phyloP scores from a whole-genome alignment of 2,329 filamentous ascomycete genomes.

The Alternaria panax region DNA sequence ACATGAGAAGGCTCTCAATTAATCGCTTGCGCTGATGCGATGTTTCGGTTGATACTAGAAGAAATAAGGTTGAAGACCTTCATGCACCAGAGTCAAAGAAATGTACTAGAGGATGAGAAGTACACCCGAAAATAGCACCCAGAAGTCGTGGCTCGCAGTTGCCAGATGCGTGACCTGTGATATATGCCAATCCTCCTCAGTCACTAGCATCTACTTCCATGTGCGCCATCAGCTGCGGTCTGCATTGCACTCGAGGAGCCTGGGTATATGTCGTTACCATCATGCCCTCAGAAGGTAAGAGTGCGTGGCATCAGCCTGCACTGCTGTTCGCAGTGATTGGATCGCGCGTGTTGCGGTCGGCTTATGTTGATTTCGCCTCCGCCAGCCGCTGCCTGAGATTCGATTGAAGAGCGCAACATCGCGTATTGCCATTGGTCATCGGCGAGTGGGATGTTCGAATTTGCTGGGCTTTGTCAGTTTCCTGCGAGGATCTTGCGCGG shows the following conservation, averaged over 20 bases:
- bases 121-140: rapidly evolving
- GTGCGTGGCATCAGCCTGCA: not conserved
- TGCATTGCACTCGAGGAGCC: not conserved
- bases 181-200: not conserved
- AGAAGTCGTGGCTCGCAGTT: not conserved
- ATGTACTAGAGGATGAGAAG: rapidly evolving
- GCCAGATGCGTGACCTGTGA: too few species aligned
- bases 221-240: not conserved
- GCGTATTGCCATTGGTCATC: not conserved
- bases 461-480: not conserved
- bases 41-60: not conserved
- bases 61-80: not conserved
- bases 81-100: not conserved
- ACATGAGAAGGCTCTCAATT: not conserved
- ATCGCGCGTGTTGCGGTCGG: not conserved
- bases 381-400: not conserved
- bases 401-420: not conserved
- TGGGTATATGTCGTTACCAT: not conserved
- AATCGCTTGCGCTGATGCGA: not conserved
- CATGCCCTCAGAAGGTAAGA: not conserved
- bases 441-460: not conserved
- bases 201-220: not conserved
- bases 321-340: not conserved
- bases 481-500: too few species aligned
- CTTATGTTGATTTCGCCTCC: not conserved